Evolutionary conservation across 768 basidiomycete genomes (phyloP).

Genomic region (Leucosporidium creatinivorum): DNA sequence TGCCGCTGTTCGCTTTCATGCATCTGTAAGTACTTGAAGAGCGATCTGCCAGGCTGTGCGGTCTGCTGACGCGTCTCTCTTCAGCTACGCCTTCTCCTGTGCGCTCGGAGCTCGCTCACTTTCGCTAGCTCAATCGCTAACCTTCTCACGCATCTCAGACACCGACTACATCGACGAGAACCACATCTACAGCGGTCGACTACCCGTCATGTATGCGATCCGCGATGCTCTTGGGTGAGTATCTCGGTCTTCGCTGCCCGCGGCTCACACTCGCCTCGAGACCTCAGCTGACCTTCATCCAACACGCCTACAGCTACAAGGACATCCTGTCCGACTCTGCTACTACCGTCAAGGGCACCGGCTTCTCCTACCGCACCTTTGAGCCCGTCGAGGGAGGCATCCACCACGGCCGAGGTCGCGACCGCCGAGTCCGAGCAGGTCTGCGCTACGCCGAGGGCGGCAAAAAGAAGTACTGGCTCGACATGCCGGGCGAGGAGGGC

Average conservation of each 20-base stretch:
- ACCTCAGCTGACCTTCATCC: neutral
- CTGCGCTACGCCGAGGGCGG: constrained; percentile 88
- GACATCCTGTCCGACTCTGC: constrained; percentile 83
- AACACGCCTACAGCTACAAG: constrained; percentile 37
- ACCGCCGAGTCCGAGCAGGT: constrained; percentile 80
- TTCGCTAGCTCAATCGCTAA: neutral
- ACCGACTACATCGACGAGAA: constrained; percentile 70
- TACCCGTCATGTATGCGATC: constrained; percentile 79
- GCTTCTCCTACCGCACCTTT: constrained; percentile 92
- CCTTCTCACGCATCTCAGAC: constrained; percentile 40
- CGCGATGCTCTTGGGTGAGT: constrained; percentile 75
- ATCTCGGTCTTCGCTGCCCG: too few relatives aligned
- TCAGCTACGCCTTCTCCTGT: constrained; percentile 68
- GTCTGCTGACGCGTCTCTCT: neutral
- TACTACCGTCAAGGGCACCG: constrained; percentile 71
- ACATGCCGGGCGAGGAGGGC: constrained; percentile 47
- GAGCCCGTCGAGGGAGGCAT: constrained; percentile 91
- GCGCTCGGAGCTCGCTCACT: neutral
- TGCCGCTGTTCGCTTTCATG: constrained; percentile 92
- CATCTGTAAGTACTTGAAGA: constrained; percentile 50
- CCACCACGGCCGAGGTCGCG: constrained; percentile 72
- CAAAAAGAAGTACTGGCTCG: constrained; percentile 90
- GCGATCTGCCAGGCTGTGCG: neutral
- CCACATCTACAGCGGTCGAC: constrained; percentile 67
- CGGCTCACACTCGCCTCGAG: neutral